Percentiles rank a stretch among this genome's conserved stretches.
Conservation (phyloP, 2,329 filamentous ascomycete genomes). For the Myriosclerotinia curreyana region DNA sequence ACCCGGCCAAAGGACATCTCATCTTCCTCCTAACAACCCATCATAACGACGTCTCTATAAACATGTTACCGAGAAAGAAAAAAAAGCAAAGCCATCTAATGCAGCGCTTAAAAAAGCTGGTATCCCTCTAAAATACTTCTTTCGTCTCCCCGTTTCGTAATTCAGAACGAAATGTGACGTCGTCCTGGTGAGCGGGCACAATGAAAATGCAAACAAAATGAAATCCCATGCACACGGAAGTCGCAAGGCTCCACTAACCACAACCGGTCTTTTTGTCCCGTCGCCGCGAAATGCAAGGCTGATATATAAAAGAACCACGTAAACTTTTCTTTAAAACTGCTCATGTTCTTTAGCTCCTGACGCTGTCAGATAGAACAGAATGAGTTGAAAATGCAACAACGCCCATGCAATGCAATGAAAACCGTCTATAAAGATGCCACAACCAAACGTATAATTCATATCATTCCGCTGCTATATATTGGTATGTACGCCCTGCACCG, state of each 20-base stretch:
- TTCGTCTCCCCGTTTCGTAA: slow-evolving; percentile 7
- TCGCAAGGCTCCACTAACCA: not conserved
- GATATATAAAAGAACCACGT: slow-evolving; percentile 16
- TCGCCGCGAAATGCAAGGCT: slow-evolving; percentile 22
- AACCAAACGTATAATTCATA: slow-evolving; percentile 28
- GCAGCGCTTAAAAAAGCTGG: slow-evolving; percentile 14
- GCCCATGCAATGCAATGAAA: slow-evolving; percentile 23
- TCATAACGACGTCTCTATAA: slow-evolving; percentile 21
- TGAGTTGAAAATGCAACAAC: slow-evolving; percentile 20
- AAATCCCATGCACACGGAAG: not conserved
- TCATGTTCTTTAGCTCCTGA: not conserved
- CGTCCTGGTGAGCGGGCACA: not conserved
- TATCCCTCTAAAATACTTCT: slow-evolving; percentile 18
- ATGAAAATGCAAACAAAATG: slow-evolving; percentile 10
- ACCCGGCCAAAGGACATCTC: slow-evolving; percentile 17
- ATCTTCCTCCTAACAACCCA: slow-evolving; percentile 15
- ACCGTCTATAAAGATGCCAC: slow-evolving; percentile 19
- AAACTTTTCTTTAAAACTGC: slow-evolving; percentile 21
- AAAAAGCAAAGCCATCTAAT: slow-evolving; percentile 22
- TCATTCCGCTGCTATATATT: slow-evolving; percentile 30
- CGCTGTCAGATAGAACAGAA: slow-evolving; percentile 15
- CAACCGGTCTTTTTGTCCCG: slow-evolving; percentile 4
- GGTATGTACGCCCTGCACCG: slow-evolving; percentile 37
- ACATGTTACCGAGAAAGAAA: slow-evolving; percentile 3
- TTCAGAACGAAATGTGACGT: slow-evolving; percentile 4